Percentiles rank a stretch among this genome's conserved stretches.
Evolutionary conservation across 257 asterid species (phyloP).

Genomic region (Oldenlandia corymbosa): DNA sequence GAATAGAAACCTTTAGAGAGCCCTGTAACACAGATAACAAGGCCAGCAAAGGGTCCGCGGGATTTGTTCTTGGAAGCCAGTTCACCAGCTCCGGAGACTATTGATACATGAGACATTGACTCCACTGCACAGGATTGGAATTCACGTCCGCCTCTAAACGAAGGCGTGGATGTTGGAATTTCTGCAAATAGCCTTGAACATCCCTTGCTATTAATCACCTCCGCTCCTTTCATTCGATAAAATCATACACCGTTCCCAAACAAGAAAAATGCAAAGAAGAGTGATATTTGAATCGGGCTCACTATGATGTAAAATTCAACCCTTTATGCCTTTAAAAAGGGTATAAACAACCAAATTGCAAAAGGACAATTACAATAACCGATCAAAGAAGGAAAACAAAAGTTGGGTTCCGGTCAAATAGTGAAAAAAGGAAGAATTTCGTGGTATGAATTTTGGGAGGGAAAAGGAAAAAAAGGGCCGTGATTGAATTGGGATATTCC

Average conservation of each 20-base stretch:
- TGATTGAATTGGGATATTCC: slow-evolving; percentile 17
- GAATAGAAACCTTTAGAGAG: slow-evolving; percentile 66
- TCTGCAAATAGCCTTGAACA: slow-evolving; percentile 72
- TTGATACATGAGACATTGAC: slow-evolving; percentile 49
- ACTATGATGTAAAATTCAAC: neutral
- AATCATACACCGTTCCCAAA: slow-evolving; percentile 24
- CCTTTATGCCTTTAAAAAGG: neutral
- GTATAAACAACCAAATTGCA: neutral
- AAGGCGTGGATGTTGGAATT: slow-evolving; percentile 41
- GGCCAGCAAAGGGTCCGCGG: slow-evolving; percentile 67
- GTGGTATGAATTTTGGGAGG: slow-evolving; percentile 17
- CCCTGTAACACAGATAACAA: slow-evolving; percentile 88
- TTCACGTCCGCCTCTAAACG: slow-evolving; percentile 42
- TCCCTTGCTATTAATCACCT: slow-evolving; percentile 71
- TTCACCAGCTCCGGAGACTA: slow-evolving; percentile 37
- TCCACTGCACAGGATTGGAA: slow-evolving; percentile 51
- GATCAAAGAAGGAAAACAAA: neutral
- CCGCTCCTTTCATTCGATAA: slow-evolving; percentile 42
- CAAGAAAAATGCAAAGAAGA: slow-evolving; percentile 5
- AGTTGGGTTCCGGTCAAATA: slow-evolving; percentile 10
- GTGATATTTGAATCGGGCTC: neutral
- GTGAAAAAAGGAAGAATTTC: neutral
- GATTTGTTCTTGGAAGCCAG: slow-evolving; percentile 32
- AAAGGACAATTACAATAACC: neutral
- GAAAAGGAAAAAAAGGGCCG: slow-evolving; percentile 29